A percentile compares a stretch with the other conserved stretches of the same genome.
Evolutionary conservation across 257 asterid species (phyloP).

Genomic region (Salvia rosmarinus): DNA sequence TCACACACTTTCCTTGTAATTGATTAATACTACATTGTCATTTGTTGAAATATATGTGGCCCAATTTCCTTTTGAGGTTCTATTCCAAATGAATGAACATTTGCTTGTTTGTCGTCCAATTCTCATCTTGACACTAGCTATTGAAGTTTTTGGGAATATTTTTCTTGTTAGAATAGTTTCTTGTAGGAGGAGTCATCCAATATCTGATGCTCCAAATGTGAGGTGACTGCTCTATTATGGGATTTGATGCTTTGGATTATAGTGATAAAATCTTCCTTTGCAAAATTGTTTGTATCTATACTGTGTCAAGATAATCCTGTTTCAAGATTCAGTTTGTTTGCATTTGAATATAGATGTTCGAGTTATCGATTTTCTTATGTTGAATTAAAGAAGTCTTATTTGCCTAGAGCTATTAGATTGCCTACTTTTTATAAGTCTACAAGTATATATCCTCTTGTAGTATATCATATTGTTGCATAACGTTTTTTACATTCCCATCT

Average conservation of each 20-base stretch:
- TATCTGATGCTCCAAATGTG: neutral
- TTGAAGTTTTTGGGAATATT: neutral
- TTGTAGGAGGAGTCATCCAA: neutral
- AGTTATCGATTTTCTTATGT: neutral
- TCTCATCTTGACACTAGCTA: neutral
- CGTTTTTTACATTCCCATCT: conserved; percentile 75
- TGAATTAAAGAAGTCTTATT: neutral
- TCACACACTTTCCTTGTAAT: conserved; percentile 16
- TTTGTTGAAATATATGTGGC: neutral
- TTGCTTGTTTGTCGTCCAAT: neutral
- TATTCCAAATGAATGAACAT: too few relatives aligned
- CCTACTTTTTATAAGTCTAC: neutral
- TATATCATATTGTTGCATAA: conserved; percentile 52
- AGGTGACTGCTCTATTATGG: too few relatives aligned
- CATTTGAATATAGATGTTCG: too few relatives aligned
- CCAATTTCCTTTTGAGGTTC: neutral
- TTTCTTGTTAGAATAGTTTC: neutral
- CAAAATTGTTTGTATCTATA: neutral
- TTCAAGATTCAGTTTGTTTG: too few relatives aligned
- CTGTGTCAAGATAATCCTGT: neutral
- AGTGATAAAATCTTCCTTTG: neutral
- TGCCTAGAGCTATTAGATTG: neutral
- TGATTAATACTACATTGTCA: neutral
- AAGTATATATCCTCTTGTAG: neutral
- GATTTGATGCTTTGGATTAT: neutral